Conservation (phyloP, 1,284 basidiomycete species). For the Malassezia dermatis region DNA sequence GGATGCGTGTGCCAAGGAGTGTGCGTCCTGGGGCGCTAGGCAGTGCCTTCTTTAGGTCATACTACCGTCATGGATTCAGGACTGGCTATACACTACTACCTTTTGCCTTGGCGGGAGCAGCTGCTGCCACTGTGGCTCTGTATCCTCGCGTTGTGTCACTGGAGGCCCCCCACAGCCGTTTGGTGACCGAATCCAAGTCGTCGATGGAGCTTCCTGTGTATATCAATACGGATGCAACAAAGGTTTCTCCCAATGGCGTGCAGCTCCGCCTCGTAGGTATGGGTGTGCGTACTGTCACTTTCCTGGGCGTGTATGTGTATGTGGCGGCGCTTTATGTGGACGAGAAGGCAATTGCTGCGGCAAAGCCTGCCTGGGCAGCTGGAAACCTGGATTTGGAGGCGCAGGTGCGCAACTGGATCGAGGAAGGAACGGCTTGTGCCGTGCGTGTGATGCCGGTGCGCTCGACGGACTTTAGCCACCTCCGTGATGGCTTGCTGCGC, state of each 20-base stretch:
- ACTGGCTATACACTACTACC: background rate
- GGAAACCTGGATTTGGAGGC: constrained; percentile 17
- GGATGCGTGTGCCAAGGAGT: background rate
- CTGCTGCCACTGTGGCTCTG: background rate
- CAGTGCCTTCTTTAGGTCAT: background rate
- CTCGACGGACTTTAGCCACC: constrained; percentile 66
- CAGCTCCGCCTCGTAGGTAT: constrained; percentile 62
- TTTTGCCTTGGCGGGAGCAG: background rate
- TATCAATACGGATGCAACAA: background rate
- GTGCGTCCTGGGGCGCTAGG: background rate
- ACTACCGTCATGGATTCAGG: background rate
- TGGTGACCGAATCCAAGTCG: constrained; percentile 7
- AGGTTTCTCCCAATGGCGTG: background rate
- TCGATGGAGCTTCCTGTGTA: background rate
- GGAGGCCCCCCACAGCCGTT: constrained; percentile 5
- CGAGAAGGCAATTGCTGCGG: constrained; percentile 42
- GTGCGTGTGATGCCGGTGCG: constrained; percentile 60
- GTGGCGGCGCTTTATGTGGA: constrained; percentile 77
- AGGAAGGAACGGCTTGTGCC: constrained; percentile 23
- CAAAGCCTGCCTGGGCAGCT: background rate
- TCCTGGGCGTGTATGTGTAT: constrained; percentile 71
- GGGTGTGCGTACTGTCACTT: constrained; percentile 71
- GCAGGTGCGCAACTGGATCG: constrained; percentile 19
- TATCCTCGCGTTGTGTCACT: background rate
- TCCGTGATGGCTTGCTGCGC: constrained; percentile 71